Evolutionary conservation across 2,329 filamentous ascomycete genomes (phyloP).

Genomic region (Berkeleyomyces basicola): DNA sequence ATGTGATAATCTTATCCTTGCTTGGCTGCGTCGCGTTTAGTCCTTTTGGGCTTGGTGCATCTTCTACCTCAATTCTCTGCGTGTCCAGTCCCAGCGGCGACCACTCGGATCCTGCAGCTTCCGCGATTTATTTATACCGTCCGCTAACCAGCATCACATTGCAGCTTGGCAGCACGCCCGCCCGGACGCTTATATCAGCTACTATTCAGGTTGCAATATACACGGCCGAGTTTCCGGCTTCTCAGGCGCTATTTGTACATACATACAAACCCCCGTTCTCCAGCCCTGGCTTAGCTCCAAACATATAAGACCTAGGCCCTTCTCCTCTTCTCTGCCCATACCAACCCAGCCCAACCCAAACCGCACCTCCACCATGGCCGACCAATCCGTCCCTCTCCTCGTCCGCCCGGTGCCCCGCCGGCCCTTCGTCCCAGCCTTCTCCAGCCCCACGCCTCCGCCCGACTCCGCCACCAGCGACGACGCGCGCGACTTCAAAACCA

Average conservation of each 20-base stretch:
- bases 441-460: slow-evolving; percentile 29
- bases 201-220: no score
- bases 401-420: slow-evolving; percentile 56
- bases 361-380: slow-evolving; percentile 20
- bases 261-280: background rate
- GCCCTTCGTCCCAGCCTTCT: slow-evolving; percentile 45
- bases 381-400: slow-evolving; percentile 34
- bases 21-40: background rate
- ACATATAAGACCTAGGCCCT: background rate
- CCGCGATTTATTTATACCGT: no score
- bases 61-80: background rate
- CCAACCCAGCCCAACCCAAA: background rate
- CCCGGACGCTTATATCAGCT: no score
- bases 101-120: no score
- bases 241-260: background rate
- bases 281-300: background rate
- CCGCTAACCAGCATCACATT: no score
- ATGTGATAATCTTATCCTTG: background rate
- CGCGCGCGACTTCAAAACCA: slow-evolving; percentile 19
- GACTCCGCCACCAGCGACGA: slow-evolving; percentile 20
- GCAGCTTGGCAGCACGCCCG: no score
- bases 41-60: background rate
- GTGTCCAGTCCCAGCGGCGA: no score
- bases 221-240: no score
- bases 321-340: background rate